Evolutionary conservation across 257 asterid genomes (phyloP), one percentile per base, ranked within the genome.

Genomic region (Eustoma russellianum): DNA sequence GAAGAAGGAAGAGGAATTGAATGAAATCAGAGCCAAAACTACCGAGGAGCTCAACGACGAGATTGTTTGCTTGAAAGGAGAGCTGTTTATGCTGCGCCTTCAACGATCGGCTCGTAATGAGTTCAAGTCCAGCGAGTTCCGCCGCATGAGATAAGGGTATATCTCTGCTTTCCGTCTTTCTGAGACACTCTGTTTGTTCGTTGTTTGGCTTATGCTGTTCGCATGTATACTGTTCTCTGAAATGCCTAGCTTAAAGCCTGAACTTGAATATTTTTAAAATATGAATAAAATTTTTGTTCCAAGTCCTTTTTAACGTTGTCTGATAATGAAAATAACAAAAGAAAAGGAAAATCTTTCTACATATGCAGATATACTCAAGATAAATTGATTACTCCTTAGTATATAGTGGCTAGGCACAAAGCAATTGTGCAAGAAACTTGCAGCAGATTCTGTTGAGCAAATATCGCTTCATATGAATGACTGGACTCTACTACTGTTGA

Each of bases 1-100:
- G 11, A 92, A 78, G 71, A 79, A 33, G 54, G 86, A 83, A 17
- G 97, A 82, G 48, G 94, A 92, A 48, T 66, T 88, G 80, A 88
- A 78, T 68, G 94, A 83, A 44, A 79, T 92, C 13, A 75, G 95
- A 71, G 48, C 76, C 30, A 92, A 85, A 71, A 70, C 97, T 5
- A 76, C 91, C 0, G 95, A 92, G 13, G 83, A 85, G 72, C 72
- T 92, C 6, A 70, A 88, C 45, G 94, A 92, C 68, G 97, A 92
- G 67, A 78, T 88, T 16, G 78, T 89, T 13, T 95, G 85, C 77
- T 83, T 88, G 43, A 88, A 92, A 70, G 99, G 99, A 40, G 99
- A 92, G 83, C 81, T 92, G 34, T 77, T 92, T 44, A 92, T 92
- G 99, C 94, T 92, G 50, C 97, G 97, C 52, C 92, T 91, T 57